Evolutionary conservation across 2,329 filamentous ascomycete genomes (phyloP).

Genomic region (Pseudohalonectria lignicola): DNA sequence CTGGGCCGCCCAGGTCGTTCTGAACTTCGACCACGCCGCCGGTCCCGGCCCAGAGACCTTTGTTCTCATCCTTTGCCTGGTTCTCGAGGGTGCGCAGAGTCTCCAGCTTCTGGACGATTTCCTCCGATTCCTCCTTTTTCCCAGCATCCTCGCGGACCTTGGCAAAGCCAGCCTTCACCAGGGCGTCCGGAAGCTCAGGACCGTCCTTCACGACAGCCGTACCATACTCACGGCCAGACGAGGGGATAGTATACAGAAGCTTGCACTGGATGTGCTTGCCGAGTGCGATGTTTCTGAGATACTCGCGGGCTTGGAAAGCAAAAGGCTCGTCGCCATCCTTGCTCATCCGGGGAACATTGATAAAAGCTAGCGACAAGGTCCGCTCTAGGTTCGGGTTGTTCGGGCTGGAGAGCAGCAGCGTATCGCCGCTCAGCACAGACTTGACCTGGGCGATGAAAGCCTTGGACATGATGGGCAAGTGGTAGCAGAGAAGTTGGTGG

Average conservation of each 20-base stretch:
- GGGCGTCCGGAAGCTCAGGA: slow-evolving; percentile 66
- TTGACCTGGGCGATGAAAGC: slow-evolving; percentile 69
- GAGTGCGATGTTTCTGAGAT: slow-evolving; percentile 70
- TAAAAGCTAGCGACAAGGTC: slow-evolving; percentile 82
- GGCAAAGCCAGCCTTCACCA: slow-evolving; percentile 81
- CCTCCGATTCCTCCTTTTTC: slow-evolving; percentile 77
- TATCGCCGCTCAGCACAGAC: slow-evolving; percentile 89
- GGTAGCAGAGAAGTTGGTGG: no score
- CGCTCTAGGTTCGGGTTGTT: slow-evolving; percentile 76
- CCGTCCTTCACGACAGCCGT: slow-evolving; percentile 67
- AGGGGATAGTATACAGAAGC: slow-evolving; percentile 78
- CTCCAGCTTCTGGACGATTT: slow-evolving; percentile 60
- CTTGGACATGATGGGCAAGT: slow-evolving; percentile 32
- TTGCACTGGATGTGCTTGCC: slow-evolving; percentile 82
- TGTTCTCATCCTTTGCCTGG: slow-evolving; percentile 65
- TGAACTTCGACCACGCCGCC: slow-evolving; percentile 62
- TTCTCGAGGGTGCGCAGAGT: slow-evolving; percentile 67
- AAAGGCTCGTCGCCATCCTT: slow-evolving; percentile 88
- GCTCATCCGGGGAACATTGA: slow-evolving; percentile 75
- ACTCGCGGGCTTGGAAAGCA: slow-evolving; percentile 91
- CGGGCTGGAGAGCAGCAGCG: slow-evolving; percentile 70
- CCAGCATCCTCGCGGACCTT: slow-evolving; percentile 92
- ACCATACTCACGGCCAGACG: slow-evolving; percentile 80
- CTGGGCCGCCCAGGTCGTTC: slow-evolving; percentile 69
- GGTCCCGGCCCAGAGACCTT: slow-evolving; percentile 67